Evolutionary conservation across 352 stramenopile genomes (phyloP).

Genomic region (Globisporangium acanthophoron): DNA sequence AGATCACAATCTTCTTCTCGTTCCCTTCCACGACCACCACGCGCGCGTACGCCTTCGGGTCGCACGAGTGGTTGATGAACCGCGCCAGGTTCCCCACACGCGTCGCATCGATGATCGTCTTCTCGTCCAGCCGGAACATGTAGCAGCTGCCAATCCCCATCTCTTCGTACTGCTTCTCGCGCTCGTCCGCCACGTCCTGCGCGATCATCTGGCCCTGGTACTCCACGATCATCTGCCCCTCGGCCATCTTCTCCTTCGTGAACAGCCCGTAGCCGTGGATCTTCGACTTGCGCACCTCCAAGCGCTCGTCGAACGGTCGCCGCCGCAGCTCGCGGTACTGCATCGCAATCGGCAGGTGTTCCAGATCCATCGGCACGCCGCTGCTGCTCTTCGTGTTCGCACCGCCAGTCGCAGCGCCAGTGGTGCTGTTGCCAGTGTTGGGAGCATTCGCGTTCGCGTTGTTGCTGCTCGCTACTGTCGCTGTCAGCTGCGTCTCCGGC

Average conservation of each 20-base stretch:
- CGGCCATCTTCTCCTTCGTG: constrained; percentile 84
- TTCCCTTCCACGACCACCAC: constrained; percentile 79
- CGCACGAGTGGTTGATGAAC: constrained; percentile 97
- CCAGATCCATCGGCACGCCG: constrained; percentile 63
- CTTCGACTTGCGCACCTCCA: constrained; percentile 90
- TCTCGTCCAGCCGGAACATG: constrained; percentile 95
- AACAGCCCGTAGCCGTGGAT: constrained; percentile 98
- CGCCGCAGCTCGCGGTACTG: constrained; percentile 91
- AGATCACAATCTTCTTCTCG: constrained; percentile 96
- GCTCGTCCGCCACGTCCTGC: constrained; percentile 89
- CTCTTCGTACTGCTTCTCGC: constrained; percentile 93
- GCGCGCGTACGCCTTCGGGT: constrained; percentile 93
- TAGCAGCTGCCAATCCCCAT: constrained; percentile 94
- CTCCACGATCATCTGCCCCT: constrained; percentile 96
- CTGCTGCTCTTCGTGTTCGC: constrained; percentile 20
- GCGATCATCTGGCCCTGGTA: constrained; percentile 94
- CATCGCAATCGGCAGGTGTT: constrained; percentile 82
- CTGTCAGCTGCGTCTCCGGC: constrained; percentile 15
- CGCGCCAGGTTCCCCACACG: constrained; percentile 90
- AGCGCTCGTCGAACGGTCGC: constrained; percentile 85
- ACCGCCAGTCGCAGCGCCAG: neutral
- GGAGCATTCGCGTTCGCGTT: constrained; percentile 10
- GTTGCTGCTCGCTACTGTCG: constrained; percentile 1
- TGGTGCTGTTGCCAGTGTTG: constrained; percentile 6
- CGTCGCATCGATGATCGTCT: constrained; percentile 94